phyloP scores from a whole-genome alignment of 805 yeast genomes.

The Saturnispora besseyi region DNA sequence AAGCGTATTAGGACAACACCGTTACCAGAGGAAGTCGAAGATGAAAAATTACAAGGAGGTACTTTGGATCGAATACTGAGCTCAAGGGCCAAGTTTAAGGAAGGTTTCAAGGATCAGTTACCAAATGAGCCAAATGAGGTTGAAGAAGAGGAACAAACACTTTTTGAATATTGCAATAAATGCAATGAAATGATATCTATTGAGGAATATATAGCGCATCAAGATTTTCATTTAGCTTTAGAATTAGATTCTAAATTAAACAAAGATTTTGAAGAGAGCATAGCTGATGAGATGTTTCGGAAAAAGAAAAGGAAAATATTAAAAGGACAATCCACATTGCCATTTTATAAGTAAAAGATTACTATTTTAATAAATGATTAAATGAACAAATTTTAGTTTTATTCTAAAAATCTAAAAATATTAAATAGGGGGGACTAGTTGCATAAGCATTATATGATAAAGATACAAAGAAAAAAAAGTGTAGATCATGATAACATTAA shows the following conservation, averaged over 20 bases:
- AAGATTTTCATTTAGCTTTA: slow-evolving; percentile 25
- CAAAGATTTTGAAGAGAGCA: slow-evolving; percentile 4
- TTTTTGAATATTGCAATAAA: slow-evolving; percentile 9
- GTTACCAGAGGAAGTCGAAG: not conserved
- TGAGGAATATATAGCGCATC: slow-evolving; percentile 16
- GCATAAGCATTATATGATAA: slow-evolving; percentile 1
- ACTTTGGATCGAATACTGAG: not conserved
- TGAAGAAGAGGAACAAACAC: not conserved
- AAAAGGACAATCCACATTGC: slow-evolving; percentile 8
- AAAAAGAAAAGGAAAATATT: not conserved
- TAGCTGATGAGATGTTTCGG: slow-evolving; percentile 2
- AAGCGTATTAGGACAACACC: not conserved
- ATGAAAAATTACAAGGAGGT: not conserved
- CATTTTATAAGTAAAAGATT: not conserved
- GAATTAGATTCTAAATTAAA: slow-evolving; percentile 17
- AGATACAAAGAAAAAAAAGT: not conserved
- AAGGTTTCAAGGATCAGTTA: not conserved
- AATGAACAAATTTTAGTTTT: not conserved
- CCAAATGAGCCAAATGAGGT: not conserved
- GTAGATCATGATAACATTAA: slow-evolving; percentile 1
- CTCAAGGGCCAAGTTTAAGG: not conserved
- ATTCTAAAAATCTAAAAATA: not conserved
- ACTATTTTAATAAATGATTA: not conserved
- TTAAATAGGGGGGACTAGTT: not conserved
- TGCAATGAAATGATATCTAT: slow-evolving; percentile 11